Conservation (phyloP, 2,329 filamentous ascomycete genomes). For the Penicillium crustosum region DNA sequence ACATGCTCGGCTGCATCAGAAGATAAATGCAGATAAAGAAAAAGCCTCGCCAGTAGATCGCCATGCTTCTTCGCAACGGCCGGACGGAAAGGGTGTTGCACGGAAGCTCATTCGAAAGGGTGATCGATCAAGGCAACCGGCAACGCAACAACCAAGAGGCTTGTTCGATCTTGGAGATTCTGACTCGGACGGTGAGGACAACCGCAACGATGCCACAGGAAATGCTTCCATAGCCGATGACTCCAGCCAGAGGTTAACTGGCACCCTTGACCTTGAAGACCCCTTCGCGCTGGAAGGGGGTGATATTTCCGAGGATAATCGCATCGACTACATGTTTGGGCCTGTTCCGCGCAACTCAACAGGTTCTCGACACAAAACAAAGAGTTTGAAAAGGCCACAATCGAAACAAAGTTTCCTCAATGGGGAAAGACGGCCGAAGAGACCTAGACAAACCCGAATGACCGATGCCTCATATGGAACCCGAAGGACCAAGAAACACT, state of each 20-base stretch:
- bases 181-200: conserved; percentile 24
- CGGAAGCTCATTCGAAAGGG: conserved; percentile 32
- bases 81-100: conserved; percentile 36
- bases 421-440: conserved; percentile 26
- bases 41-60: conserved; percentile 20
- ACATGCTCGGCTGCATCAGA: conserved; percentile 45
- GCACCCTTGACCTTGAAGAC: conserved; percentile 24
- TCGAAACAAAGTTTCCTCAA: conserved; percentile 14
- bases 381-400: conserved; percentile 18
- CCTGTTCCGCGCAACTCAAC: conserved; percentile 26
- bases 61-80: conserved; percentile 21
- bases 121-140: conserved; percentile 16
- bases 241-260: conserved; percentile 14
- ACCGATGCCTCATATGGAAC: conserved; percentile 34
- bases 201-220: background rate
- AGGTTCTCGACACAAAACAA: conserved; percentile 9
- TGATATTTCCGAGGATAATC: conserved; percentile 45
- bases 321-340: conserved; percentile 44
- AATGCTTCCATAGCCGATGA: conserved; percentile 8
- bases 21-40: conserved; percentile 31
- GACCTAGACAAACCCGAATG: conserved; percentile 36
- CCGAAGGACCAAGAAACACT: conserved; percentile 25
- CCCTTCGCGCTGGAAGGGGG: conserved; percentile 27
- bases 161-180: conserved; percentile 35
- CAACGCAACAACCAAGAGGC: conserved; percentile 16